Conservation (phyloP, 2,329 filamentous ascomycete genomes). For the Diaporthe amygdali region DNA sequence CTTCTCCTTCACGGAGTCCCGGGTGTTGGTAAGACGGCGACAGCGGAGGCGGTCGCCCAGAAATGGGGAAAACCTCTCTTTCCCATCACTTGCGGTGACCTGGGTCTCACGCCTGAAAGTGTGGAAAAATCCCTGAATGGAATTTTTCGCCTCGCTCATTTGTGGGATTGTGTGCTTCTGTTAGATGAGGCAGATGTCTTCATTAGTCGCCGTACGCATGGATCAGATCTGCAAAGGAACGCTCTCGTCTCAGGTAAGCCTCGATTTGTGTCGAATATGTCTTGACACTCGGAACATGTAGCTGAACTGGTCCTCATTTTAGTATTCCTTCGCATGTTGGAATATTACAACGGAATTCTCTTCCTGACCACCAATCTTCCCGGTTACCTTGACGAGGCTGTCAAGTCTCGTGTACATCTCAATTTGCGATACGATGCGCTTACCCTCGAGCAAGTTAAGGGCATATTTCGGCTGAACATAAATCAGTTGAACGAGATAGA, state of each 20-base stretch:
- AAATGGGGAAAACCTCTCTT: constrained; percentile 36
- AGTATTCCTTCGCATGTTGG: not conserved
- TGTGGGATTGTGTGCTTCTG: constrained; percentile 46
- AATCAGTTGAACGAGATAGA: not conserved
- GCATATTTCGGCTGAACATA: constrained; percentile 1
- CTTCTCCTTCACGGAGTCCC: constrained; percentile 40
- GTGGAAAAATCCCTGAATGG: constrained; percentile 34
- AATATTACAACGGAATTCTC: constrained; percentile 40
- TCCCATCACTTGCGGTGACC: constrained; percentile 33
- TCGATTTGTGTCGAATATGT: too few relatives aligned
- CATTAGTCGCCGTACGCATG: constrained; percentile 32
- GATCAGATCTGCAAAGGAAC: constrained; percentile 31
- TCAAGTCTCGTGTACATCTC: constrained; percentile 35
- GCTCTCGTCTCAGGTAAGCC: not conserved
- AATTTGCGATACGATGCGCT: constrained; percentile 35
- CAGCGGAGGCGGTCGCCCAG: constrained; percentile 43
- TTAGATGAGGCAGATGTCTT: constrained; percentile 49
- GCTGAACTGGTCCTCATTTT: too few relatives aligned
- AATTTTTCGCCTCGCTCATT: constrained; percentile 34
- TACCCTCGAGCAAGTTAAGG: constrained; percentile 19
- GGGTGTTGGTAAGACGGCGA: constrained; percentile 45
- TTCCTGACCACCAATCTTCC: constrained; percentile 42
- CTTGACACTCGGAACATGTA: too few relatives aligned
- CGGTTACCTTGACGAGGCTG: constrained; percentile 33
- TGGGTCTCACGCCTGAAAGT: constrained; percentile 32